These are phyloP conservation scores for Umbilicaria muhlenbergii DNA, from an alignment of 495 filamentous ascomycete genomes.

Conservation along the genomic window DNA sequence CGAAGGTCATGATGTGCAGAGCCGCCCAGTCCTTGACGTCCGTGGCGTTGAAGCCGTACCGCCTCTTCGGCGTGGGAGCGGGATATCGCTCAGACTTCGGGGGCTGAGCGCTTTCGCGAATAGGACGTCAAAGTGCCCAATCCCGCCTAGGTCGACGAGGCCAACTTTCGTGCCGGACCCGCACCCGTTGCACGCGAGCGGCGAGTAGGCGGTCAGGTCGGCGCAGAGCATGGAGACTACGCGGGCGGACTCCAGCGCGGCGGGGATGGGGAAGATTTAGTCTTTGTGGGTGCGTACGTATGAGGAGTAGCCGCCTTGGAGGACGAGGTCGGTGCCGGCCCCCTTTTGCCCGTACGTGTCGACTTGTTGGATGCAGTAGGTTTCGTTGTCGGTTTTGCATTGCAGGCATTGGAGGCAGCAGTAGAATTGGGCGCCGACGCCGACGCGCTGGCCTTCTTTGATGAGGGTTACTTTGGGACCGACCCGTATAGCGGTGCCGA, in stretches of 20 bases:
- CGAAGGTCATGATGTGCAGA: constrained; percentile 35
- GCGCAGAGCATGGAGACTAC: constrained; percentile 79
- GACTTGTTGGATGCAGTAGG: constrained; percentile 37
- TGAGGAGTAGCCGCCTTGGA: constrained; percentile 38
- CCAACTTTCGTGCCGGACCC: constrained; percentile 68
- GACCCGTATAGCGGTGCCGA: constrained; percentile 33
- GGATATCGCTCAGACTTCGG: constrained; percentile 50
- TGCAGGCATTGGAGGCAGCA: constrained; percentile 38
- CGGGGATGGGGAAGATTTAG: constrained; percentile 55
- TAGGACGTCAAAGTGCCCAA: constrained; percentile 55
- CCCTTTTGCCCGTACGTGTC: constrained; percentile 39
- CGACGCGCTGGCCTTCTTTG: constrained; percentile 38
- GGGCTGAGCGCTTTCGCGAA: constrained; percentile 55
- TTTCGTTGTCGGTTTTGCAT: constrained; percentile 44
- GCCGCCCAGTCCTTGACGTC: constrained; percentile 46
- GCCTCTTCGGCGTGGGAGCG: constrained; percentile 48
- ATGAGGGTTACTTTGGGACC: constrained; percentile 23
- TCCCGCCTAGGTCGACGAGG: constrained; percentile 56
- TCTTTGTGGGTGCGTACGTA: constrained; percentile 26
- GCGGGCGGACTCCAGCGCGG: constrained; percentile 39
- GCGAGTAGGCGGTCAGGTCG: constrained; percentile 62
- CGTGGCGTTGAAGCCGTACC: constrained; percentile 54
- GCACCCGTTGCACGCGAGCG: constrained; percentile 53
- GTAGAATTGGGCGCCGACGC: constrained; percentile 39
- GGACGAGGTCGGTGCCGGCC: constrained; percentile 35